Evolutionary conservation across 2,329 filamentous ascomycete species (phyloP).

Genomic region (Colletotrichum theobromicola): DNA sequence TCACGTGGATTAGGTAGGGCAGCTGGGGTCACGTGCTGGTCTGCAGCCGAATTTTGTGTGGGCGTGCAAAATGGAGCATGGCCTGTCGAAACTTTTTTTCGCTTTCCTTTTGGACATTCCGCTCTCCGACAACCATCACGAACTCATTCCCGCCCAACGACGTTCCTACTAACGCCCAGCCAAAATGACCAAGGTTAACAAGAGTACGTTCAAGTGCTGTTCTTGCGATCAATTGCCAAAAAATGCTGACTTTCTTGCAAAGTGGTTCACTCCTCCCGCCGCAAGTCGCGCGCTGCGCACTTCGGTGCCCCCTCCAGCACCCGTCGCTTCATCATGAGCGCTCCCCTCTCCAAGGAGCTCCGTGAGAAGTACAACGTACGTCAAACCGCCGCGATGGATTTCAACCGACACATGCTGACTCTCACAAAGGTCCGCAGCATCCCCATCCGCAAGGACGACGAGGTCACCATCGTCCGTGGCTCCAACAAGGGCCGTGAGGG

Average conservation of each 20-base stretch:
- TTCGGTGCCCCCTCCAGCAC: constrained; percentile 94
- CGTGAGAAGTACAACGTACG: constrained; percentile 98
- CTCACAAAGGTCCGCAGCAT: constrained; percentile 83
- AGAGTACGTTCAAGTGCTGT: constrained; percentile 45
- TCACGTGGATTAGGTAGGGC: neutral
- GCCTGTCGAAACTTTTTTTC: neutral
- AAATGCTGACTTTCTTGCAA: constrained; percentile 23
- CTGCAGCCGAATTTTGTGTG: neutral
- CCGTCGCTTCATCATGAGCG: constrained; percentile 97
- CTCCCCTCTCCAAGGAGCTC: constrained; percentile 94
- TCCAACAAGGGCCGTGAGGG: constrained; percentile 97
- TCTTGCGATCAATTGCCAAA: neutral
- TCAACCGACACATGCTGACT: neutral
- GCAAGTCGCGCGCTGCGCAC: constrained; percentile 99
- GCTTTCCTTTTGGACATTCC: neutral
- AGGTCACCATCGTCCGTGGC: constrained; percentile 91
- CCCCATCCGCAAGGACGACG: constrained; percentile 97
- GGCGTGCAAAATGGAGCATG: neutral
- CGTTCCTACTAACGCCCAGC: constrained; percentile 23
- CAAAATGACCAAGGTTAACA: constrained; percentile 77
- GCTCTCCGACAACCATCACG: neutral
- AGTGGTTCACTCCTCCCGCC: constrained; percentile 82
- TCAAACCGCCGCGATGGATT: constrained; percentile 15
- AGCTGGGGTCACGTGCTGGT: neutral
- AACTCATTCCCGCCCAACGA: constrained; percentile 8